Evolutionary conservation across 371 early-diverging fungal genomes (phyloP), one percentile per base, ranked within the genome.

Genomic region (Neoconidiobolus thromboides): DNA sequence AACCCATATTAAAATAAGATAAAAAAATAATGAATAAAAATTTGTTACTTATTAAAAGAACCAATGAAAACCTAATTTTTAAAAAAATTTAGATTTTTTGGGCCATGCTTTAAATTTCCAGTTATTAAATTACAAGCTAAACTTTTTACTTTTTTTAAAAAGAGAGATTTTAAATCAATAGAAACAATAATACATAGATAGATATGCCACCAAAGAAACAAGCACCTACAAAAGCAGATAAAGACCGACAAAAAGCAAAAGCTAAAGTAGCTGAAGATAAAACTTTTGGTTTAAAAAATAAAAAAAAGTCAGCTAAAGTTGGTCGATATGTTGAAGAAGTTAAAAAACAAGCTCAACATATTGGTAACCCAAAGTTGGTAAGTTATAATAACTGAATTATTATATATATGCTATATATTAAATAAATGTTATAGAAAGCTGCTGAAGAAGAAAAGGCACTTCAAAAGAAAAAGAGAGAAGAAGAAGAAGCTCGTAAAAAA

Each of bases 211-310:
- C 88, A 53, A 88, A 88, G 67, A 80, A 81, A 55, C 65, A 69
- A 63, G 67, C 65, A 46, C 38, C 40, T 10, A 55, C 55, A 3
- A 61, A 60, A 50, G 68, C 71, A 41, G 73, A 73, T 14, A 86
- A 85, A 68, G 66, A 73, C 12, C 78, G 76, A 37, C 68, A 80
- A 57, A 84, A 76, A 67, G 83, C 77, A 51, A 88, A 88, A 71
- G 74, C 76, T 57, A 92, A 97, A 80, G 69, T 75, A 54, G 80
- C 86, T 58, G 98, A 96, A 63, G 98, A 96, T 73, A 93, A 94
- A 77, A 93, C 96, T 55, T 97, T 97, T 74, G 97, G 98, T 60
- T 78, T 96, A 64, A 99, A 98, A 70, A 95, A 96, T 76, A 97
- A 90, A 72, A 91, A 91, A 71, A 90, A 86, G 64, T 87, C 87